Evolutionary conservation across 164 flowering plant genomes (phyloP), one percentile per base, ranked within the genome.

Genomic region (Aristolochia fimbriata): DNA sequence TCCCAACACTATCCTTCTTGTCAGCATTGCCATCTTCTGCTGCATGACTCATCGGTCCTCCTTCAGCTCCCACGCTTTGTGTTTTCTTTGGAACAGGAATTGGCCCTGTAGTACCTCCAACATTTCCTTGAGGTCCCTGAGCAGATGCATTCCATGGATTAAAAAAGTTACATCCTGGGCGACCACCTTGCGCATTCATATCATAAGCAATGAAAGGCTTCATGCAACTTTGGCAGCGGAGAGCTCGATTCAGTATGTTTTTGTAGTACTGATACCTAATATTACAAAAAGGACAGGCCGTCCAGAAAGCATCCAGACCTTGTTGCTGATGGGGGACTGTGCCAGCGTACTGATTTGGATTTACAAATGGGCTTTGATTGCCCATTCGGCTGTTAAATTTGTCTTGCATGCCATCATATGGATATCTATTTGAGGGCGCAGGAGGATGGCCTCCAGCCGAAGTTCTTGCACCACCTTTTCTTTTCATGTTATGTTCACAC

Each of bases 401-500:
- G 43, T 37, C 43, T 10, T 37, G 43, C 43, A 37, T 37, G 8
- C 43, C 4, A 17, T 25, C 33, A 12, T 58, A 47, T 20, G 19
- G 24, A 19, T 15, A 54, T 19, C 15, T 60, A 51, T 61, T 63
- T 41, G 56, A 53, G 30, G 51, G 78, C 15, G 60, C 76, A 47
- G 68, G 64, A 15, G 75, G 63, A 21, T 53, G 71, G 61, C 46
- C 62, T 17, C 74, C 61, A 46, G 56, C 47, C 3, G 67, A 31
- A 3, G 62, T 59, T 63, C 43, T 66, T 0, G 58, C 8, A 20
- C 60, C 33, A 21, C 68, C 43, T 59, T 51, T 77, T 46, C 69
- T 69, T 64, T 70, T 87, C 66, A 70, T 68, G 69, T 91, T 90
- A 76, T 71, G 77, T 10, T 59, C 3, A 25, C 62, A 33, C 51